These are phyloP conservation scores for Phytophthora rubi DNA, from an alignment of 352 stramenopile species.

Conservation along the genomic window DNA sequence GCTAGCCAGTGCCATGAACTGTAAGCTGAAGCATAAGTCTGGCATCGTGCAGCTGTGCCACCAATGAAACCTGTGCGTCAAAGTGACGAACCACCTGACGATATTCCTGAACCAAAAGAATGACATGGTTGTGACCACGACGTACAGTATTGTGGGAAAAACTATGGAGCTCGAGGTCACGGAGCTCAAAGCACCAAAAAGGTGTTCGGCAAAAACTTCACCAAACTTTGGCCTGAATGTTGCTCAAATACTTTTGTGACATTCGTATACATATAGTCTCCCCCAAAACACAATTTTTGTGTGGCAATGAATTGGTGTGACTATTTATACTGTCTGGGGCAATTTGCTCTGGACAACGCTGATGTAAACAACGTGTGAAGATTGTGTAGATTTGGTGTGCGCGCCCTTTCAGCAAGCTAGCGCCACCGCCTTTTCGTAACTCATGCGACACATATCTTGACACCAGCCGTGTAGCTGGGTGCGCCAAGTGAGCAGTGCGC, in stretches of 20 bases:
- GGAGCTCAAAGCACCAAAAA: too few species aligned
- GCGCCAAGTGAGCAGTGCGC: slow-evolving; percentile 17
- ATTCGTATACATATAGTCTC: too few species aligned
- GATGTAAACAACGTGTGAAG: slow-evolving; percentile 1
- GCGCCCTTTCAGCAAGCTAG: slow-evolving; percentile 15
- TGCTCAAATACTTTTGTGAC: too few species aligned
- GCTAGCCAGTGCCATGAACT: too few species aligned
- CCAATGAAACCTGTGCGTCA: background rate
- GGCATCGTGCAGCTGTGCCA: background rate
- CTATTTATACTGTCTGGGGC: too few species aligned
- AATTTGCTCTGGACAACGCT: background rate
- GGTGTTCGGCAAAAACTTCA: background rate
- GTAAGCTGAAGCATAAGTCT: background rate
- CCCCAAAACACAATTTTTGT: too few species aligned
- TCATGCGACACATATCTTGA: slow-evolving; percentile 8
- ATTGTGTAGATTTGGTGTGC: slow-evolving; percentile 20
- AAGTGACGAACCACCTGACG: slow-evolving; percentile 17
- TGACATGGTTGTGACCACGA: background rate
- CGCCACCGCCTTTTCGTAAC: slow-evolving; percentile 8
- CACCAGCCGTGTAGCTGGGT: slow-evolving; percentile 10
- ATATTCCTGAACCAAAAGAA: slow-evolving; percentile 9
- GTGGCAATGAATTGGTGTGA: too few species aligned
- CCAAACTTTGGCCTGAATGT: background rate
- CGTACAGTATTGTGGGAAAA: too few species aligned
- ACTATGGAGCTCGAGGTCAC: too few species aligned